Base-by-base conservation (phyloP, 2,329 filamentous ascomycete genomes). In the Trichocomaceae sp. region DNA sequence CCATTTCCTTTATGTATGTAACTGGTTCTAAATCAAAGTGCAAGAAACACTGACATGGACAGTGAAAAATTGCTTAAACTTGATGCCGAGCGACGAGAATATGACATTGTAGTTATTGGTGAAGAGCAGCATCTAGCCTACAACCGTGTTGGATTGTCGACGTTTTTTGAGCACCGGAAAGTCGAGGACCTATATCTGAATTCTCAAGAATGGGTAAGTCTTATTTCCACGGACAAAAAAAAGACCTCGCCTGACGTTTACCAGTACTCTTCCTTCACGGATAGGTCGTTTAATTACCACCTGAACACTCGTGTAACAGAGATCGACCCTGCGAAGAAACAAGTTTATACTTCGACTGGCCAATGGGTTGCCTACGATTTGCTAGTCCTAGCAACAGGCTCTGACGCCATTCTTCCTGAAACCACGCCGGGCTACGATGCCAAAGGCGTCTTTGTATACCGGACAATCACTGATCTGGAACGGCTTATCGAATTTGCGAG, bases 171-270 rank as follows among this genome's bases (percentile, higher is more conserved):
- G 62, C 89, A 95, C 72, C 81, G 90, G 51, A 81, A 86, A 62
- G 86, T 93, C 41, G 88, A 95, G 71, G 88, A 90, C 61, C 71
- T 96, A n/a, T 95, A 95, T 66, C 77, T 96, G 31, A 95, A 95
- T 63, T 86, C 89, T 0, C 77, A 82, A 62, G 85, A 89, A 78
- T 95, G 90, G 88, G 87, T 88, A 71, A 53, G 47, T 8, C 13
- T 5, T 35, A 15, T 9, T 26, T 45, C 23, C 2, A 48, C 15
- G 13, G 41, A 64, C 33, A 22, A 23, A n/a, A 8, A 45, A n/a
- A 26, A 45, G 20, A 29, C 35, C 7, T 5, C 29, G 56, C 59
- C 37, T 64, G 45, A 44, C 31, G 3, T 9, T 35, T 39, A 37
- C n/a, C 54, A 86, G 86, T 91, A 91, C 63, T 75, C 80, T 20